Evolutionary conservation across 257 asterid species (phyloP).

Genomic region (Nicotiana noctiflora): DNA sequence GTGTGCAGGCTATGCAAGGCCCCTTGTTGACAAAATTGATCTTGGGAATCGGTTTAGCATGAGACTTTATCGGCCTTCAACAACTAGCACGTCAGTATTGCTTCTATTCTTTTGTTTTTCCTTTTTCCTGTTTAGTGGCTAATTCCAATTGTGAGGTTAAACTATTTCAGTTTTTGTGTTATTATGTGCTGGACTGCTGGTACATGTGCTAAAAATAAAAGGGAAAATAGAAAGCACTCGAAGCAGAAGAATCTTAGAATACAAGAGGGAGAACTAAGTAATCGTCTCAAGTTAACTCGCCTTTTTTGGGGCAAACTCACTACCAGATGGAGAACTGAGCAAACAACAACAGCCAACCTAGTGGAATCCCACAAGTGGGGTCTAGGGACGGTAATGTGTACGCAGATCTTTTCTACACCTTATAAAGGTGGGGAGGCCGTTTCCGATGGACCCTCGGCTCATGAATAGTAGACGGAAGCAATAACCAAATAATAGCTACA

Average conservation of each 20-base stretch:
- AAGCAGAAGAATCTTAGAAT: neutral
- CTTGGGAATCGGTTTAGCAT: slow-evolving; percentile 49
- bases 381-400: too few species aligned
- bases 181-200: neutral
- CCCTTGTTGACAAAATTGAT: slow-evolving; percentile 91
- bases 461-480: too few species aligned
- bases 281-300: neutral
- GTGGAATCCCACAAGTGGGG: too few species aligned
- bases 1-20: slow-evolving; percentile 85
- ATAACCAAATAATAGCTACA: too few species aligned
- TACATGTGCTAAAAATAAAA: neutral
- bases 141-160: neutral
- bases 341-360: neutral
- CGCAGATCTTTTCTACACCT: too few species aligned
- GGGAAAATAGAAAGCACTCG: neutral
- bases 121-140: neutral
- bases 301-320: neutral
- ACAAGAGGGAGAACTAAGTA: neutral
- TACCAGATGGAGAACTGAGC: neutral
- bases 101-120: slow-evolving; percentile 2
- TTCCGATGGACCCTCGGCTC: too few species aligned
- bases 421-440: too few species aligned
- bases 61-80: slow-evolving; percentile 86
- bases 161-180: neutral
- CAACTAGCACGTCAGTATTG: slow-evolving; percentile 77